phyloP scores from a whole-genome alignment of 163 green algal genomes.

The Volvox carteri region DNA sequence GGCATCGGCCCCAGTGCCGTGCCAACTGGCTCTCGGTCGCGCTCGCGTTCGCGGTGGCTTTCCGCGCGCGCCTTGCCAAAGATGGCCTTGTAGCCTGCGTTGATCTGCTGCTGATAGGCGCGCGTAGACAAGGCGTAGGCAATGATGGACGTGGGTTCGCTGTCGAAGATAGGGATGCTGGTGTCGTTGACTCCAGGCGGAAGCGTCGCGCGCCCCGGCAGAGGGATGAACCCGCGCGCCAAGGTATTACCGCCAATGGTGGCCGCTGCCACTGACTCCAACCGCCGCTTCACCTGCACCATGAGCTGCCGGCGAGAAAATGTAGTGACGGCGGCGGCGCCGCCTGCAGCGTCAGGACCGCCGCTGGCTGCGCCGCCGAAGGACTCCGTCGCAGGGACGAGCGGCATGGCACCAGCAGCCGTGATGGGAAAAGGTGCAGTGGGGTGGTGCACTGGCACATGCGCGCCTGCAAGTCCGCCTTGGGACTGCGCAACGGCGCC shows the following conservation, averaged over 20 bases:
- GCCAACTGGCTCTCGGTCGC: not conserved
- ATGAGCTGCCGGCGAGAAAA: conserved; percentile 33
- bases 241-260: not conserved
- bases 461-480: not conserved
- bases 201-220: conserved; percentile 64
- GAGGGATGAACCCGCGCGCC: conserved; percentile 31
- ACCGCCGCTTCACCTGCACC: conserved; percentile 32
- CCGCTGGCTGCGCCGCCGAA: not conserved
- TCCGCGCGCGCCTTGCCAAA: conserved; percentile 23
- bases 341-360: not conserved
- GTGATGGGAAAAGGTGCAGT: not conserved
- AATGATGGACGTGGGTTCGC: conserved; percentile 90
- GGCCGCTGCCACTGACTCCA: conserved; percentile 32
- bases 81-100: conserved; percentile 59
- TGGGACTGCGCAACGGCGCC: not conserved
- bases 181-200: conserved; percentile 67
- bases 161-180: conserved; percentile 73
- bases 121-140: conserved; percentile 84
- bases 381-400: not conserved
- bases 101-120: conserved; percentile 79
- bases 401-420: not conserved
- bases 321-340: not conserved
- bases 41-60: not conserved
- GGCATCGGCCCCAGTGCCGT: no score
- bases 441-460: not conserved